Conservation (phyloP, 2,329 filamentous ascomycete species). For the Pseudocercospora macadamiae region DNA sequence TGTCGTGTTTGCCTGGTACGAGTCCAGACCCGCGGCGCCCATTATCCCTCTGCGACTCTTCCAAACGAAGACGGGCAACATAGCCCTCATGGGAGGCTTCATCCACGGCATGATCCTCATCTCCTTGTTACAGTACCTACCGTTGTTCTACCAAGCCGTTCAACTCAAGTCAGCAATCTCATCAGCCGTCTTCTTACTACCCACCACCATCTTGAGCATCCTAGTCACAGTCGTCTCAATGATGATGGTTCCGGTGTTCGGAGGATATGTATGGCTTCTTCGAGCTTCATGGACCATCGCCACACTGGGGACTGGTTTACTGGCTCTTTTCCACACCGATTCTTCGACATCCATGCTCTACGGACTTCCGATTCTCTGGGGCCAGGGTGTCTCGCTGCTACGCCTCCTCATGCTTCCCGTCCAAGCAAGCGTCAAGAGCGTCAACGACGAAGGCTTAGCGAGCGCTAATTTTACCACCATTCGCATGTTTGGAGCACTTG, state of each 20-base stretch:
- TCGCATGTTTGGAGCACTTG: not conserved
- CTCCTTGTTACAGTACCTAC: slow-evolving; percentile 5
- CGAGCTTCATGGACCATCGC: not conserved
- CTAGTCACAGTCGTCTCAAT: not conserved
- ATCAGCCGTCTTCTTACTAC: not conserved
- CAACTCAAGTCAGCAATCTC: not conserved
- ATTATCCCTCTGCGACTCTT: not conserved
- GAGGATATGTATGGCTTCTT: not conserved
- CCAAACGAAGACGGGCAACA: not conserved
- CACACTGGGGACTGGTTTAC: not conserved
- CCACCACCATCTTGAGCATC: not conserved
- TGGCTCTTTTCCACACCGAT: not conserved
- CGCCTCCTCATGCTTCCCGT: not conserved
- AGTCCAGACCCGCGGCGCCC: not conserved
- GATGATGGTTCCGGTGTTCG: not conserved
- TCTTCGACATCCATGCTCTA: not conserved
- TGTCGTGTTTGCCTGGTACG: not conserved
- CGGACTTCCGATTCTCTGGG: not conserved
- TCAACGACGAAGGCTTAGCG: not conserved
- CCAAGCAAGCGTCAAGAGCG: not conserved
- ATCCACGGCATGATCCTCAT: slow-evolving; percentile 3
- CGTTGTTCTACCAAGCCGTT: slow-evolving; percentile 1
- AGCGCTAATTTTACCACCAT: not conserved
- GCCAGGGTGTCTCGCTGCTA: not conserved
- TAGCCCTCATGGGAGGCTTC: slow-evolving; percentile 1